Evolutionary conservation across 2,329 filamentous ascomycete species (phyloP), one percentile per base, ranked within the genome.

Genomic region (Penicillium psychrosexuale): DNA sequence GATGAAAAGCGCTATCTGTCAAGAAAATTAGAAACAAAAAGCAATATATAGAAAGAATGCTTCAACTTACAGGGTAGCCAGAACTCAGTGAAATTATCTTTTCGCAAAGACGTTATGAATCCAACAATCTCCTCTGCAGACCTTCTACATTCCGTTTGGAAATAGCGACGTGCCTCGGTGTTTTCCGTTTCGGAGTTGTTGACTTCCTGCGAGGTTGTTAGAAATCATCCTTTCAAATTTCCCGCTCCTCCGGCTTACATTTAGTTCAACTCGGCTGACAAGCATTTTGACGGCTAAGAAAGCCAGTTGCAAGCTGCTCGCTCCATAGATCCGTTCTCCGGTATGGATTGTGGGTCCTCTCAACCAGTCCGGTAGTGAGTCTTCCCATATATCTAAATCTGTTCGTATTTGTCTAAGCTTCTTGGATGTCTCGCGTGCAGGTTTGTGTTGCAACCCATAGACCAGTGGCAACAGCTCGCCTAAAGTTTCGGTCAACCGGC

Each of bases 81-180:
- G 57, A 82, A 82, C 59, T 82, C 79, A 28, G 74, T 68, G 51
- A 80, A 80, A 37, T 82, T 77, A 15, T 69, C 64, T 55, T 75
- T 74, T 6, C 71, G 71, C 3, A 82, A 68, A 2, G 73, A 78
- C 8, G 75, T 71, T 4, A 82, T 75, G 54, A 80, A 82, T 19
- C 78, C 75, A 7, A 81, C 74, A 5, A 82, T 76, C 46, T 76
- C 74, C 56, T 77, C 74, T 8, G 74, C 74, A 8, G 74, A 73
- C 60, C 69, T 71, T 33, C 74, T 70, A 51, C 74, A 76, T 60
- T 77, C 75, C 2, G 76, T 76, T 13, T 77, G 75, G 34, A 80
- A 80, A 51, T 80, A 77, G 22, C 74, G 73, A 31, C 78, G 76
- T 19, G 80, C 71, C 56, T 80, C 78, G 5, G 75, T 72, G 43